Percentiles rank a stretch among this genome's conserved stretches.
phyloP scores from a whole-genome alignment of 2,329 filamentous ascomycete genomes.

The Colletotrichum graminicola region DNA sequence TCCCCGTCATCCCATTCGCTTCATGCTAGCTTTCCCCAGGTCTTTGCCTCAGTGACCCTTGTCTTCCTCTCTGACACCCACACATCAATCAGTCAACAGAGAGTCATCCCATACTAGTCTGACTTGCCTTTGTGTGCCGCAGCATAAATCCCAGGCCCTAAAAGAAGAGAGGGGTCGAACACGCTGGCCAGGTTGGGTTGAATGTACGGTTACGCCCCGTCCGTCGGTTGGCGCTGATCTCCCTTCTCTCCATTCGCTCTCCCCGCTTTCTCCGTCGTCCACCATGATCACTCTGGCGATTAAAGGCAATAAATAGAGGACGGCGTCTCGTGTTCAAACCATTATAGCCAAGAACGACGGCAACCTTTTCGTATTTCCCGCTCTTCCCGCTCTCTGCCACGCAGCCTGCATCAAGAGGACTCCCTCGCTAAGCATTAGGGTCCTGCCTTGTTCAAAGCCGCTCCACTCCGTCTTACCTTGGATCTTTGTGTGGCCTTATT shows the following conservation, averaged over 20 bases:
- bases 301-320: slow-evolving; percentile 29
- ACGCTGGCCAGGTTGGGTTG: slow-evolving; percentile 27
- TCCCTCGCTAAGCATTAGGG: slow-evolving; percentile 8
- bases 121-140: slow-evolving; percentile 21
- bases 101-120: slow-evolving; percentile 27
- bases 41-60: slow-evolving; percentile 37
- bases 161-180: slow-evolving; percentile 26
- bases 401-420: neutral
- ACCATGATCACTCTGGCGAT: neutral
- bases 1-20: slow-evolving; percentile 36
- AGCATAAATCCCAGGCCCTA: slow-evolving; percentile 10
- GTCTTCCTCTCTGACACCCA: slow-evolving; percentile 20
- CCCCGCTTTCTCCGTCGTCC: slow-evolving; percentile 15
- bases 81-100: slow-evolving; percentile 20
- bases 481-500: neutral
- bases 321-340: slow-evolving; percentile 26
- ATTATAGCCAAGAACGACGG: slow-evolving; percentile 11
- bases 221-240: slow-evolving; percentile 36
- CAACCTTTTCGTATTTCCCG: slow-evolving; percentile 21
- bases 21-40: slow-evolving; percentile 37
- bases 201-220: slow-evolving; percentile 35
- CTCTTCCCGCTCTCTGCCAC: slow-evolving; percentile 23
- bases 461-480: neutral
- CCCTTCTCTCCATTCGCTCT: slow-evolving; percentile 18
- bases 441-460: neutral